Base-by-base conservation (phyloP, 371 early-diverging fungal species). In the Zychaea mexicana region DNA sequence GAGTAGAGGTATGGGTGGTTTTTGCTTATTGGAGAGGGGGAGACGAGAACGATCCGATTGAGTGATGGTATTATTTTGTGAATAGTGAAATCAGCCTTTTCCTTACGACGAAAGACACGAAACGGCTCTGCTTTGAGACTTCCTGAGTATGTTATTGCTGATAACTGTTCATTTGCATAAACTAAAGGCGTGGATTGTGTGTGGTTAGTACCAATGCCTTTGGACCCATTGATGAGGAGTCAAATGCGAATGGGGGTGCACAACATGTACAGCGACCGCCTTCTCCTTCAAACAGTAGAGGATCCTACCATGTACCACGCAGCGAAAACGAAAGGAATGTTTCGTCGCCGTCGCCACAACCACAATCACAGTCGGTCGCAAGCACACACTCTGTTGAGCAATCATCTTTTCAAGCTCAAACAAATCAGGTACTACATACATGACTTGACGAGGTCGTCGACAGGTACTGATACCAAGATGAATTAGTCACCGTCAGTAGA, bases 401-500 rank as follows among this genome's bases (percentile, higher is more conserved):
- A 33, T 13, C 19, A 24, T 33, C 33, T 33, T 33, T 12, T 12
- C 15, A 42, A 12, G 3, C 7, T 12, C 7, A 42, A 15, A 1
- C 13, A 15, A 5, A 12, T 12, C 7, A 42, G 15, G 15, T 12
- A 42, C 4, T 36, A 36, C 36, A 36, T 36, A 36, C 2, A 2
- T 36, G n/a, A n/a, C n/a, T n/a, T n/a, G n/a, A n/a, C n/a, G n/a
- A n/a, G n/a, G n/a, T n/a, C n/a, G n/a, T n/a, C n/a, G n/a, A n/a
- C n/a, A n/a, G n/a, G n/a, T n/a, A n/a, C n/a, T n/a, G n/a, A n/a
- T n/a, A n/a, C n/a, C n/a, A n/a, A n/a, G n/a, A n/a, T 36, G 15
- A 15, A 15, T n/a, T 38, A 68, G 72, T 42, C 67, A 52, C 64
- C 66, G 13, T n/a, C 67, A 2, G 68, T 82, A 1, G 82, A 82